Conservation (phyloP, 2,329 filamentous ascomycete genomes). For the Pestalotiopsis sp. region DNA sequence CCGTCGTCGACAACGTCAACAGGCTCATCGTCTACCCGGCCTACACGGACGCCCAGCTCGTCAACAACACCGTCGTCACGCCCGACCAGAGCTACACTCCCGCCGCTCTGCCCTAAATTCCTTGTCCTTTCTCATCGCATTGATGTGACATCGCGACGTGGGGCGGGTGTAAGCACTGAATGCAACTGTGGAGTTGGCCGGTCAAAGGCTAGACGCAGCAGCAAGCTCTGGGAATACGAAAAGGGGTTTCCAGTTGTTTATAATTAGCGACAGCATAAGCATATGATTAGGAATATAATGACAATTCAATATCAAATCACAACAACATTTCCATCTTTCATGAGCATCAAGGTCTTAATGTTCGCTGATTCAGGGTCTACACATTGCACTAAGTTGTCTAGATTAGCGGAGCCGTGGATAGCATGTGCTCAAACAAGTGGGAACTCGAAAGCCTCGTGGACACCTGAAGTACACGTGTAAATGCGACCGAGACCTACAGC, state of each 20-base stretch:
- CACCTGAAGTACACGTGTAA: neutral
- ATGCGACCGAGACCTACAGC: too few species aligned
- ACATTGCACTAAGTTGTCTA: neutral
- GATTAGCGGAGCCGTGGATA: neutral
- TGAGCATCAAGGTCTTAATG: neutral
- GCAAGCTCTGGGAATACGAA: too few species aligned
- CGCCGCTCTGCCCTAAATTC: slow-evolving; percentile 2
- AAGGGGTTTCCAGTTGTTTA: too few species aligned
- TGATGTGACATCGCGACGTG: neutral
- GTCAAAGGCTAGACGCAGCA: too few species aligned
- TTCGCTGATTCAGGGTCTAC: neutral
- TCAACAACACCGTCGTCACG: slow-evolving; percentile 7
- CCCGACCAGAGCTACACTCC: slow-evolving; percentile 18
- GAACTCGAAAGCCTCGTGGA: neutral
- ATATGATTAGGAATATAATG: too few species aligned
- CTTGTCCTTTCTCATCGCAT: neutral
- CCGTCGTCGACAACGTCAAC: slow-evolving; percentile 47
- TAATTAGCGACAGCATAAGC: too few species aligned
- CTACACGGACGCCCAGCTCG: slow-evolving; percentile 51
- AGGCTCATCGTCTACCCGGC: slow-evolving; percentile 53
- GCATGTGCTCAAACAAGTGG: neutral
- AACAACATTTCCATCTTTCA: neutral
- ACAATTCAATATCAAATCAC: neutral
- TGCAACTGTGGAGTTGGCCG: too few species aligned
- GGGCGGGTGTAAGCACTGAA: neutral